Evolutionary conservation across 805 yeast genomes (phyloP), one percentile per base, ranked within the genome.

Genomic region (Yamadazyma sp.): DNA sequence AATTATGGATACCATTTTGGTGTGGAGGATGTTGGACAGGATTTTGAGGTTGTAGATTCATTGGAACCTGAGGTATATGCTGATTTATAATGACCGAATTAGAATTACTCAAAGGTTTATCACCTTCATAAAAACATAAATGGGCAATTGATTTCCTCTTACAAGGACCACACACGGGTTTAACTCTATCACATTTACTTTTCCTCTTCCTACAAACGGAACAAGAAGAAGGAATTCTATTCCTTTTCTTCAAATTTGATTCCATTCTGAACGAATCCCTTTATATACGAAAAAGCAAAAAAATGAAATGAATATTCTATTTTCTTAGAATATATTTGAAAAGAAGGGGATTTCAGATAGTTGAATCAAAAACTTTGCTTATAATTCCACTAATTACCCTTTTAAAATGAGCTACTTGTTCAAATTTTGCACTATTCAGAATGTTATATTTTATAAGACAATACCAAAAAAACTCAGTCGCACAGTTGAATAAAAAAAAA

Each of bases 151-250:
- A 62, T 44, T 65, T 67, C 53, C 60, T 58, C 35, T 52, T 52
- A 44, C 73, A 67, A 13, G 64, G 45, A 11, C 73, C 73, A 47
- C 73, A 67, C 7, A 65, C 56, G 7, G 73, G 72, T 37, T 56
- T 55, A 7, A 55, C 60, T 26, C 71, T 46, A 48, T 67, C 73
- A 52, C 73, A 67, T 39, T 57, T 59, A 31, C 65, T 56, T 46
- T 67, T 67, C 26, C 72, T 47, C 42, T 64, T 64, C 19, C 73
- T 58, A 43, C 73, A 67, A 13, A 67, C 69, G 32, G 65, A 61
- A 40, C 73, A 67, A 23, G 69, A 62, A 5, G 70, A 61, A 14
- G 70, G 69, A n/a, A 62, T 48, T 31, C 72, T 48, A 43, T 58
- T 58, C 32, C 72, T 50, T 39, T 65, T 67, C 40, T 55, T 59